These are phyloP conservation scores for Saccharomyces jurei DNA, from an alignment of 805 yeast species.

Conservation along the genomic window DNA sequence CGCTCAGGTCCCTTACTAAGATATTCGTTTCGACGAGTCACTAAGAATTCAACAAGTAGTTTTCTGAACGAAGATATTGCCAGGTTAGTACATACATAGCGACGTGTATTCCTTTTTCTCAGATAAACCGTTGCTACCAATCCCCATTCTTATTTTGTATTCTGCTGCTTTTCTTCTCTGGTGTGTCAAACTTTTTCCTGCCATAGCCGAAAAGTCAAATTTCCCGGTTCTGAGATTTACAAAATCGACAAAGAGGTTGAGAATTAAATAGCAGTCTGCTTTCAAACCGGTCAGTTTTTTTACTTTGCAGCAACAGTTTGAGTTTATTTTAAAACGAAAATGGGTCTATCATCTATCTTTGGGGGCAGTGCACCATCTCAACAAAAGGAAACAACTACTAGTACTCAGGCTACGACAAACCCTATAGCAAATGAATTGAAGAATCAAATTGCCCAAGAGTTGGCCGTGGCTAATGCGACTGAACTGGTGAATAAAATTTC, in stretches of 20 bases:
- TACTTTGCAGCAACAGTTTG: not conserved
- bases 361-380: conserved; percentile 25
- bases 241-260: not conserved
- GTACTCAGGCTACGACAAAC: conserved; percentile 23
- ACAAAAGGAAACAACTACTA: conserved; percentile 16
- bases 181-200: not conserved
- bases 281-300: not conserved
- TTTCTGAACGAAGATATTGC: too few species aligned
- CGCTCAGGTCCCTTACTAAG: too few species aligned
- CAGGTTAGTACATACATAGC: too few species aligned
- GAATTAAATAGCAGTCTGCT: not conserved
- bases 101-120: too few species aligned
- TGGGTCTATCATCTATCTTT: conserved; percentile 28
- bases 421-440: conserved; percentile 57
- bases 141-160: not conserved
- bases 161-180: not conserved
- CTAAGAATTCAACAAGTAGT: too few species aligned
- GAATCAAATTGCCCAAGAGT: conserved; percentile 65
- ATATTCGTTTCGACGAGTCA: too few species aligned
- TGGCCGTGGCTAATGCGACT: conserved; percentile 87
- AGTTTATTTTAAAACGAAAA: conserved; percentile 1
- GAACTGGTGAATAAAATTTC: conserved; percentile 79
- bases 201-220: not conserved
- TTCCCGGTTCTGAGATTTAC: not conserved
- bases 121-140: too few species aligned